phyloP scores from a whole-genome alignment of 106 monocot genomes.

The Allium cepa region DNA sequence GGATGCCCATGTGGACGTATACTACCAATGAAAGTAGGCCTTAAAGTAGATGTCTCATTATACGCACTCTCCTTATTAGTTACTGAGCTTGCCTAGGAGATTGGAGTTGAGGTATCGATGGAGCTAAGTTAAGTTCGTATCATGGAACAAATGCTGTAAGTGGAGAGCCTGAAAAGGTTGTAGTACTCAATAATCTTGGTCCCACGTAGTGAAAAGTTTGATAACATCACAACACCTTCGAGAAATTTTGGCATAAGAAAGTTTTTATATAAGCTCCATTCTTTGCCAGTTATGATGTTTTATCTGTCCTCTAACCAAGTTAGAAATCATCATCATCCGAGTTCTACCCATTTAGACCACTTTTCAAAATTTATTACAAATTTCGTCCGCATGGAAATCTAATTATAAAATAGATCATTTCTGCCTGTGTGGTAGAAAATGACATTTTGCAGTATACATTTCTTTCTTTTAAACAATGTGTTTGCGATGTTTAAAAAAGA shows the following conservation, averaged over 20 bases:
- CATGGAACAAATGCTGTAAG: conserved; percentile 87
- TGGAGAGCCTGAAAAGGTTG: conserved; percentile 65
- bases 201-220: conserved; percentile 58
- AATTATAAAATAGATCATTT: no score
- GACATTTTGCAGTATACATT: no score
- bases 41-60: conserved; percentile 47
- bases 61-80: conserved; percentile 83
- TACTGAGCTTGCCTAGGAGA: conserved; percentile 75
- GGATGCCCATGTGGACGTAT: conserved; percentile 77
- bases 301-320: conserved; percentile 85
- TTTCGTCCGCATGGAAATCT: no score
- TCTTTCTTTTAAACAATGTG: no score
- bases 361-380: no score
- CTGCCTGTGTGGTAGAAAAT: no score
- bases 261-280: conserved; percentile 37
- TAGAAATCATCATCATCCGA: background rate
- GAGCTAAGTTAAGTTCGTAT: conserved; percentile 79
- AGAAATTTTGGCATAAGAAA: conserved; percentile 79
- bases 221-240: conserved; percentile 33
- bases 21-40: conserved; percentile 69
- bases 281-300: conserved; percentile 69
- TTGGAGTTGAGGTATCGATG: conserved; percentile 59
- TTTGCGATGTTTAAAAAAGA: no score
- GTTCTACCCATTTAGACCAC: no score
- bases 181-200: conserved; percentile 79